Evolutionary conservation across 2,329 filamentous ascomycete species (phyloP), one percentile per base, ranked within the genome.

Genomic region (Thelonectria blattea): DNA sequence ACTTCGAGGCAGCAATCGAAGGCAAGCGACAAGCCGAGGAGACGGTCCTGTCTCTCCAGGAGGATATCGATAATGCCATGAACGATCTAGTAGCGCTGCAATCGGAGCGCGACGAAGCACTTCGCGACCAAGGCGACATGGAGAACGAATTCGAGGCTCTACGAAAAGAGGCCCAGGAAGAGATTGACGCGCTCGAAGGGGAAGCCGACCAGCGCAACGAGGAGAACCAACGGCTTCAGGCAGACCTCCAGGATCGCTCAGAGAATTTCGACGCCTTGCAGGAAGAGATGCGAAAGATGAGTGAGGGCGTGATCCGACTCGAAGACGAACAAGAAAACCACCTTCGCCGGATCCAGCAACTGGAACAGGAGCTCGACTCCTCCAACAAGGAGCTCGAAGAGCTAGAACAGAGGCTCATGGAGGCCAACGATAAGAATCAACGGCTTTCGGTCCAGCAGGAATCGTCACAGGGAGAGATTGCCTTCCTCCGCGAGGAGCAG

Each of bases 401-500:
- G 43, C 83, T 97, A 64, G 94, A 97, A 74, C 87, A 90, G 74
- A 91, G 91, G 73, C 85, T 97, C 15, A 84, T 89, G 42, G 94
- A 98, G 72, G 83, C 92, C 7, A 94, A 94, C 72, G 88, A 90
- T 68, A 98, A 98, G 81, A 89, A 91, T 49, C 91, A 96, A 70
- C 87, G 93, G 54, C 83, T 98, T 3, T 89, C 91, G 4, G 92
- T 99, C 32, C 93, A 98, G 72, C 90, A 94, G 65, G 95, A 99
- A 76, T 96, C 92, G 5, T 90, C 91, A 58, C 94, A 97, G 70
- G 90, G 90, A 60, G 95, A 99, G 75, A 96, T 98, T 76, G 89
- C 91, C 1, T 99, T 99, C 83, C 77, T 99, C 52, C 89, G 95
- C 2, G 95, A 99, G 73, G 95, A 99, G 79, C 95, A 99, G 76